These are phyloP conservation scores for Fusarium longipes DNA, from an alignment of 2,329 filamentous ascomycete species.

Conservation along the genomic window DNA sequence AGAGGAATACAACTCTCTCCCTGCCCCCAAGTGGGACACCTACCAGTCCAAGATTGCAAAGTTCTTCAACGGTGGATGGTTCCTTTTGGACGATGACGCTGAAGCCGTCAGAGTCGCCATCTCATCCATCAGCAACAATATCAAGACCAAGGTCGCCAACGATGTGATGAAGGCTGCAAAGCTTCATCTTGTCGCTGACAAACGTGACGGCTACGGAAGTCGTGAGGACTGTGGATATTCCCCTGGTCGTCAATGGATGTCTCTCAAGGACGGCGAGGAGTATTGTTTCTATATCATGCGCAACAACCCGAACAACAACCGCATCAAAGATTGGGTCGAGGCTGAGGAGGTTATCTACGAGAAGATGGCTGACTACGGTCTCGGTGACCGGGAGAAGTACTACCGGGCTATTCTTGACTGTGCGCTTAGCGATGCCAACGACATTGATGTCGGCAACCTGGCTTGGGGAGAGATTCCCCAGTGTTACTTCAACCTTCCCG, in stretches of 20 bases:
- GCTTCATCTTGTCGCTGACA: conserved; percentile 28
- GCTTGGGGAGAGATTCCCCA: conserved; percentile 10
- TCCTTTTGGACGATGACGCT: conserved; percentile 25
- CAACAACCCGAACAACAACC: conserved; percentile 1
- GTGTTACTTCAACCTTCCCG: conserved; percentile 26
- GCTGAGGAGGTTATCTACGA: conserved; percentile 17
- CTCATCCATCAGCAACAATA: conserved; percentile 23
- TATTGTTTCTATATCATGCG: conserved; percentile 37
- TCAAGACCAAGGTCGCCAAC: conserved; percentile 34
- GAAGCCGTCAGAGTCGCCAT: conserved; percentile 23
- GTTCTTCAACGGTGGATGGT: conserved; percentile 33
- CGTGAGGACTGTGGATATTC: conserved; percentile 21
- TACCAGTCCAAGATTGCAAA: conserved; percentile 29
- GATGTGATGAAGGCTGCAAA: conserved; percentile 28
- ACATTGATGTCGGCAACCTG: conserved; percentile 16
- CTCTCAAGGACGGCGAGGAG: conserved; percentile 18
- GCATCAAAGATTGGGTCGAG: conserved; percentile 12
- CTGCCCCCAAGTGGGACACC: conserved; percentile 22
- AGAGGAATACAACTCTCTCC: conserved; percentile 18
- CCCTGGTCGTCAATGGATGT: conserved; percentile 28
- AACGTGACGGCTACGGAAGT: neutral
- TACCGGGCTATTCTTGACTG: conserved; percentile 13
- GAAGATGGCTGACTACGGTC: conserved; percentile 29
- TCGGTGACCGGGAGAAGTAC: conserved; percentile 24
- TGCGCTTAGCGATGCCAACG: conserved; percentile 1